phyloP scores from a whole-genome alignment of 371 early-diverging fungal species.

The Nosema muscidifuracis region DNA sequence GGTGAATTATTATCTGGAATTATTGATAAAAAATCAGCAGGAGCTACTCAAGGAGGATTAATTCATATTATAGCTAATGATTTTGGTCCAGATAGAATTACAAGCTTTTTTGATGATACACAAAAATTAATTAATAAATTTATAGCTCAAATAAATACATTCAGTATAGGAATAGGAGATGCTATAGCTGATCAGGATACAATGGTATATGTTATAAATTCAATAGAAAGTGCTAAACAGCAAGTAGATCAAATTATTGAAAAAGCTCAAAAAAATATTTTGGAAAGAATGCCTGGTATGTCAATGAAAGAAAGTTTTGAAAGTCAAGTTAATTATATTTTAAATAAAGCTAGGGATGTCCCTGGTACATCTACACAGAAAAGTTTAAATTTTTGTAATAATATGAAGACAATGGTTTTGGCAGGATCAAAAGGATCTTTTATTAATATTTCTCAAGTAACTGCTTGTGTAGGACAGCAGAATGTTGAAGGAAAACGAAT shows the following conservation, averaged over 20 bases:
- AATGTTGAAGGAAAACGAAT: constrained; percentile 97
- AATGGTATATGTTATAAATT: constrained; percentile 73
- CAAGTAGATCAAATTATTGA: constrained; percentile 77
- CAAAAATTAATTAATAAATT: constrained; percentile 91
- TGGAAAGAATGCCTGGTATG: constrained; percentile 92
- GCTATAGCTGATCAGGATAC: constrained; percentile 82
- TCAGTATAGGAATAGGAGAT: constrained; percentile 97
- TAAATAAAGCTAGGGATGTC: constrained; percentile 89
- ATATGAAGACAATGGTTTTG: constrained; percentile 93
- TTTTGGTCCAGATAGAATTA: constrained; percentile 78
- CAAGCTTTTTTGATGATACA: constrained; percentile 80
- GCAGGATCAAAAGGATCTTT: constrained; percentile 95
- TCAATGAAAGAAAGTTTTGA: constrained; percentile 91
- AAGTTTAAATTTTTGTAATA: constrained; percentile 80
- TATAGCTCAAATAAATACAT: constrained; percentile 74
- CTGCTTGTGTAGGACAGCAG: constrained; percentile 98
- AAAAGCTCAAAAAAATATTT: constrained; percentile 73
- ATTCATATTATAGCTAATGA: constrained; percentile 92
- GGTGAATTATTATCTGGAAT: constrained; percentile 86
- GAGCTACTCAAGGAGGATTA: constrained; percentile 78
- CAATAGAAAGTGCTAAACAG: constrained; percentile 74
- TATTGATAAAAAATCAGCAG: constrained; percentile 91
- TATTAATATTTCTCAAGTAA: constrained; percentile 96
- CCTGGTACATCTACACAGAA: constrained; percentile 82
- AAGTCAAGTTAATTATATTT: constrained; percentile 70